Evolutionary conservation across 495 filamentous ascomycete species (phyloP).

Genomic region (Staphylotrichum longicolle): DNA sequence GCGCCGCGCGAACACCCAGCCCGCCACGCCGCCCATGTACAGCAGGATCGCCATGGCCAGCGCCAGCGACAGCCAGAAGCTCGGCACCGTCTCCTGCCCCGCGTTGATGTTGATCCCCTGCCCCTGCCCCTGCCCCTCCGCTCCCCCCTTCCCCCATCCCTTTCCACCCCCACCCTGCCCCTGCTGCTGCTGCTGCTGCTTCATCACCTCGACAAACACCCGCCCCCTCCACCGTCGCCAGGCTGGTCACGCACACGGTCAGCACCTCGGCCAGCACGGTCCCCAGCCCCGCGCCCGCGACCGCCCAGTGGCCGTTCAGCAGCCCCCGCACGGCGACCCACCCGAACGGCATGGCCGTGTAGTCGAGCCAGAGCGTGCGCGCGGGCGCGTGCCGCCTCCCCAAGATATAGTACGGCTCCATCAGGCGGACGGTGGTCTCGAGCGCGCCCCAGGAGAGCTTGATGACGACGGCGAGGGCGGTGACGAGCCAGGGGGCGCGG

Average conservation of each 20-base stretch:
- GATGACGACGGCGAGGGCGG: conserved; percentile 59
- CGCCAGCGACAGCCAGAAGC: conserved; percentile 58
- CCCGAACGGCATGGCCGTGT: conserved; percentile 66
- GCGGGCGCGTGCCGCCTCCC: conserved; percentile 60
- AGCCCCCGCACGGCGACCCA: conserved; percentile 59
- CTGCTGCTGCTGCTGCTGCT: neutral
- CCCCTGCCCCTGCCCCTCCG: conserved; percentile 4
- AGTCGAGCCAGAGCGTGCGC: conserved; percentile 65
- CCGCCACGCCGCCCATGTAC: conserved; percentile 53
- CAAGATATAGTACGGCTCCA: conserved; percentile 72
- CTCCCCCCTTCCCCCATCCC: neutral
- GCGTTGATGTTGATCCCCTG: conserved; percentile 35
- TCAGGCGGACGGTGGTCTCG: conserved; percentile 69
- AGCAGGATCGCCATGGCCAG: conserved; percentile 59
- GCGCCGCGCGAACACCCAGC: conserved; percentile 53
- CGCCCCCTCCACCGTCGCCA: conserved; percentile 59
- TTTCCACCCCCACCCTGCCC: neutral
- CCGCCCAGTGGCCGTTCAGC: conserved; percentile 61
- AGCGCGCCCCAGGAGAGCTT: conserved; percentile 67
- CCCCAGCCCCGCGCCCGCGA: conserved; percentile 60
- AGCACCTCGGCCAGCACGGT: conserved; percentile 64
- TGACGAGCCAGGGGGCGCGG: conserved; percentile 62
- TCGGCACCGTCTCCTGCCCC: conserved; percentile 59
- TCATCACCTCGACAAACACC: conserved; percentile 46
- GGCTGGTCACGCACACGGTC: conserved; percentile 63